phyloP scores from a whole-genome alignment of 2,329 filamentous ascomycete species.

The Cladosporium sp. region DNA sequence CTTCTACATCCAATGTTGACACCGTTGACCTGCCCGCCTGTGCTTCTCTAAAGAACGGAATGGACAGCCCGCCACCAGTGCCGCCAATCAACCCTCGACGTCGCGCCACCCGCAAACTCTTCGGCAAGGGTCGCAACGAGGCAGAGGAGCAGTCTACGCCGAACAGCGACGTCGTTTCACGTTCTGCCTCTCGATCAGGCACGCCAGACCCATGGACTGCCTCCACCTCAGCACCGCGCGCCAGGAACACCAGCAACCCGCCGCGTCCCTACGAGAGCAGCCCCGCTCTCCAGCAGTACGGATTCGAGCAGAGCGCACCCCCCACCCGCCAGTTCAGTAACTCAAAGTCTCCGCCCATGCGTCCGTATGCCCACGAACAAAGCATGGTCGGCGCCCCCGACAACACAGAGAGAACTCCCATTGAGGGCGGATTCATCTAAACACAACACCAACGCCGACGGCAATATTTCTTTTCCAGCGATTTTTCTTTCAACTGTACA shows the following conservation, averaged over 20 bases:
- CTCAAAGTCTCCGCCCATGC: constrained; percentile 2
- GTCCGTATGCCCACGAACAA: constrained; percentile 8
- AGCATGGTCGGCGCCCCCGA: constrained; percentile 6
- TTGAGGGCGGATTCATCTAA: constrained; percentile 13
- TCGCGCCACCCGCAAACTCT: constrained; percentile 38
- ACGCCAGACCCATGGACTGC: constrained; percentile 21
- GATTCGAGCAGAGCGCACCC: constrained; percentile 10
- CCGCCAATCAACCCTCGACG: constrained; percentile 58
- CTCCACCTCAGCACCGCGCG: background rate
- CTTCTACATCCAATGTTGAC: constrained; percentile 54
- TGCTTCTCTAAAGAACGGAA: constrained; percentile 51
- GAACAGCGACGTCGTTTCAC: constrained; percentile 1
- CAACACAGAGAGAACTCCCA: constrained; percentile 1
- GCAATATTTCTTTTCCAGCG: background rate
- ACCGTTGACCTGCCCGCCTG: constrained; percentile 54
- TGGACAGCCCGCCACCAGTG: constrained; percentile 45
- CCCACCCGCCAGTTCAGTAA: constrained; percentile 8
- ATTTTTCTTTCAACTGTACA: too few species aligned
- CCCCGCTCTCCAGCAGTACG: constrained; percentile 17
- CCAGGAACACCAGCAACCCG: constrained; percentile 4
- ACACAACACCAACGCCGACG: background rate
- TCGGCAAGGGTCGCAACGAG: constrained; percentile 21
- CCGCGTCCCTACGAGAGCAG: constrained; percentile 16
- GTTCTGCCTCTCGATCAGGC: constrained; percentile 16
- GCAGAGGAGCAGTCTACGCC: constrained; percentile 1